phyloP scores from a whole-genome alignment of 257 asterid genomes.

The Solanum sparsipilum region DNA sequence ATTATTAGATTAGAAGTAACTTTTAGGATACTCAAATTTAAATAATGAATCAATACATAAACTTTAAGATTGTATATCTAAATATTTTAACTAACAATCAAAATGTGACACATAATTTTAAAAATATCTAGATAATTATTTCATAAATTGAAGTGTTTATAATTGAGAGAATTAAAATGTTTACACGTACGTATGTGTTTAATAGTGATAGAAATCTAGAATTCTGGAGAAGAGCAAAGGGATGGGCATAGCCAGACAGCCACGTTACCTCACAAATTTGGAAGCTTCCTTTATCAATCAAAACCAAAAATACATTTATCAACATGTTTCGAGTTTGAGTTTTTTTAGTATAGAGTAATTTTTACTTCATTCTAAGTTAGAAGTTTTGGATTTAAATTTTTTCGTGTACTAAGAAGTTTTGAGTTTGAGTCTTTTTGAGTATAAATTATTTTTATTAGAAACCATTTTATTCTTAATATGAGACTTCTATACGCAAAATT shows the following conservation, averaged over 20 bases:
- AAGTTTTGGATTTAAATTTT: accelerated
- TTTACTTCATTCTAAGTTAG: no score
- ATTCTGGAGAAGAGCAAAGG: neutral
- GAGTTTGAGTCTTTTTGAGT: accelerated
- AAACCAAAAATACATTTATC: neutral
- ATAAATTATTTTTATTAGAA: no score
- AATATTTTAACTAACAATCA: no score
- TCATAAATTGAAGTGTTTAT: no score
- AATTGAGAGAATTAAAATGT: neutral
- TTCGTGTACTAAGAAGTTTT: accelerated
- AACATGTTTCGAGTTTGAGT: neutral
- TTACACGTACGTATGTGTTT: neutral
- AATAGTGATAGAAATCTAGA: neutral
- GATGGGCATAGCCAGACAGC: neutral
- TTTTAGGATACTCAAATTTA: no score
- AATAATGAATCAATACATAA: no score
- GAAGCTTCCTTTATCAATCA: neutral
- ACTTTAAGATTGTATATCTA: no score
- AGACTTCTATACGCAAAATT: no score
- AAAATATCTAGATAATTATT: no score
- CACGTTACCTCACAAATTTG: neutral
- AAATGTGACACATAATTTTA: neutral
- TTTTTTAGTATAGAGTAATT: no score
- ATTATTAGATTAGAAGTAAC: no score
- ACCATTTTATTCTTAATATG: no score